Evolutionary conservation across 2,329 filamentous ascomycete genomes (phyloP).

Genomic region (Bimuria novae-zelandiae): DNA sequence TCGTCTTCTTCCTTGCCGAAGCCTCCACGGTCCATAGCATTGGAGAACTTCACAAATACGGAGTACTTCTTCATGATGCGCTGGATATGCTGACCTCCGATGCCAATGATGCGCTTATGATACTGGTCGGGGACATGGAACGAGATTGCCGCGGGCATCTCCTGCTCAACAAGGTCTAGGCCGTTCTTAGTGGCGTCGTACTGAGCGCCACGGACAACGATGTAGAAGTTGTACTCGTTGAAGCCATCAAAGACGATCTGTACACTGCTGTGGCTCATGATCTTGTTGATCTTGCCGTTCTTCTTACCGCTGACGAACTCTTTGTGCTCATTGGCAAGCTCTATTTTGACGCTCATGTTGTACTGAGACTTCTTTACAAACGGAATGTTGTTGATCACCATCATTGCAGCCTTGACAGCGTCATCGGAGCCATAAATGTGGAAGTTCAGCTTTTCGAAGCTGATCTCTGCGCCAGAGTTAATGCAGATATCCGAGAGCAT

Average conservation of each 20-base stretch:
- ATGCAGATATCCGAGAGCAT: conserved; percentile 96
- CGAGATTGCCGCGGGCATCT: conserved; percentile 98
- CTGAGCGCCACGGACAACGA: conserved; percentile 89
- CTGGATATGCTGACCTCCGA: conserved; percentile 97
- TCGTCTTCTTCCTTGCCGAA: conserved; percentile 96
- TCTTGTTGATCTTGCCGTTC: conserved; percentile 99
- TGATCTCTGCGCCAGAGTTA: conserved; percentile 92
- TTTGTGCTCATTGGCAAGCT: conserved; percentile 98
- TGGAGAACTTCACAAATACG: conserved; percentile 99
- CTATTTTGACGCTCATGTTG: conserved; percentile 96
- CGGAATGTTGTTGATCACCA: conserved; percentile 87
- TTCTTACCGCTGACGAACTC: conserved; percentile 99
- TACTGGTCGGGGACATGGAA: conserved; percentile 99
- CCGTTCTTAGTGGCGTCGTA: conserved; percentile 96
- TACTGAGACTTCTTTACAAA: conserved; percentile 87
- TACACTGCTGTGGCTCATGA: conserved; percentile 99
- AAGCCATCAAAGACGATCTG: conserved; percentile 99
- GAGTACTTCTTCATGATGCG: conserved; percentile 99
- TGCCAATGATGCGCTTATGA: conserved; percentile 98
- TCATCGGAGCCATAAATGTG: conserved; percentile 95
- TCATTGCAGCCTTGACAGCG: conserved; percentile 91
- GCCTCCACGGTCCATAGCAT: conserved; percentile 95
- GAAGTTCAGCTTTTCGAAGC: conserved; percentile 93
- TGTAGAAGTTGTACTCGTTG: conserved; percentile 99
- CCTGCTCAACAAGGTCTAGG: conserved; percentile 90